Base-by-base conservation (phyloP, 164 flowering plant species). In the Vitis amurensis region DNA sequence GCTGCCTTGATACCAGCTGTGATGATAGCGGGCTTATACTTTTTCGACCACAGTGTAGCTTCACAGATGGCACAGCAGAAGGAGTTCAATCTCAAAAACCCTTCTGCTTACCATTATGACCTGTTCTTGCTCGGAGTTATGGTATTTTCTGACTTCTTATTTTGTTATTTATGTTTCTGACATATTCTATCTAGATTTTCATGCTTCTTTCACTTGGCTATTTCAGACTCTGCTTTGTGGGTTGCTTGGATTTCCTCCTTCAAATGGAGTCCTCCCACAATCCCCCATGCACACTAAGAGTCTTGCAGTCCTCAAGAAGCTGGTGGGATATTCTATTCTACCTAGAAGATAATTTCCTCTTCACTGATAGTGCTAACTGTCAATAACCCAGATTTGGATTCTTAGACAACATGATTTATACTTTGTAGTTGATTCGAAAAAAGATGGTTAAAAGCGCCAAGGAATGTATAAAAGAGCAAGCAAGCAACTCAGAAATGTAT, bases 251-350 rank as follows among this genome's bases (percentile, higher is more conserved):
- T 71, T 83, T 11, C 86, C 86, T 37, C 86, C 86, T 27, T 78
- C 86, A 48, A 83, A 83, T 63, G 86, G 83, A 5, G 86, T 83
- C 19, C 78, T 80, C 61, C 86, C 86, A 19, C 86, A 83, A 49
- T 83, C 86, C 37, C 86, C 86, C 23, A 80, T 83, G 86, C 86
- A 83, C 74, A 83, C 86, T 1, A 83, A 78, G 78, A 78, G 83
- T 68, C 83, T 83, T 31, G 83, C 83, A 44, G 79, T 74, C 67
- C 83, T 83, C 50, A 76, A 68, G 48, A 67, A 70, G 67, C 83
- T 72, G 83, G 86, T 80, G 16, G 4, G 78, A 23, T 23, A 23
- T 23, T 23, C 44, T 52, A 4, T 19, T 47, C 11, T 11, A 47
- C 16, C 3, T 5, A 49, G 8, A 3, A 4, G 55, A 7, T 52